Evolutionary conservation across 2,329 filamentous ascomycete genomes (phyloP).

Genomic region (Zymoseptoria tritici): DNA sequence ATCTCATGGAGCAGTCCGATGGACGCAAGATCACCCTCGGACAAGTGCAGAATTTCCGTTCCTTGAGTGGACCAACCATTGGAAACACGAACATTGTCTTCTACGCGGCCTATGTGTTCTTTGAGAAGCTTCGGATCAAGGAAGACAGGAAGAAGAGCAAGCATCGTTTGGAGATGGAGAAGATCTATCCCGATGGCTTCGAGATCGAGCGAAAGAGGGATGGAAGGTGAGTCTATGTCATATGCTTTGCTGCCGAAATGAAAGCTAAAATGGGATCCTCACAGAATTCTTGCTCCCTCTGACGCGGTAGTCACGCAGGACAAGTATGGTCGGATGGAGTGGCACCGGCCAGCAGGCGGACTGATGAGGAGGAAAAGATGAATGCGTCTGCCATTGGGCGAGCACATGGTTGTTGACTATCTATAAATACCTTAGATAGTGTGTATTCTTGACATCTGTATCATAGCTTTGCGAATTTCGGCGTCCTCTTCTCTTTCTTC

Average conservation of each 20-base stretch:
- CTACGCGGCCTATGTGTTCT: constrained; percentile 34
- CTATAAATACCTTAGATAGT: neutral
- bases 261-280: neutral
- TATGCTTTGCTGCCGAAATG: neutral
- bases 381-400: neutral
- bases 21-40: constrained; percentile 35
- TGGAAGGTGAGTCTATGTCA: constrained; percentile 2
- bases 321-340: neutral
- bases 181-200: constrained; percentile 23
- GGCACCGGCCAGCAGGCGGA: neutral
- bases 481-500: constrained; percentile 16
- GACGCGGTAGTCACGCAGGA: neutral
- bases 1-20: constrained; percentile 37
- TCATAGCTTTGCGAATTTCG: constrained; percentile 19
- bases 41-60: constrained; percentile 45
- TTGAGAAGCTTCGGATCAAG: constrained; percentile 52
- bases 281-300: neutral
- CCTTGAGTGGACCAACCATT: constrained; percentile 41
- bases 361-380: neutral
- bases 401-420: neutral
- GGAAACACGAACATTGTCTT: constrained; percentile 45
- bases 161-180: constrained; percentile 48
- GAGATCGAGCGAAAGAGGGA: constrained; percentile 6
- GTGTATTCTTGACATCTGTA: neutral
- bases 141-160: constrained; percentile 47